Evolutionary conservation across 2,329 filamentous ascomycete species (phyloP), one percentile per base, ranked within the genome.

Genomic region (Trichoderma afroharzianum): DNA sequence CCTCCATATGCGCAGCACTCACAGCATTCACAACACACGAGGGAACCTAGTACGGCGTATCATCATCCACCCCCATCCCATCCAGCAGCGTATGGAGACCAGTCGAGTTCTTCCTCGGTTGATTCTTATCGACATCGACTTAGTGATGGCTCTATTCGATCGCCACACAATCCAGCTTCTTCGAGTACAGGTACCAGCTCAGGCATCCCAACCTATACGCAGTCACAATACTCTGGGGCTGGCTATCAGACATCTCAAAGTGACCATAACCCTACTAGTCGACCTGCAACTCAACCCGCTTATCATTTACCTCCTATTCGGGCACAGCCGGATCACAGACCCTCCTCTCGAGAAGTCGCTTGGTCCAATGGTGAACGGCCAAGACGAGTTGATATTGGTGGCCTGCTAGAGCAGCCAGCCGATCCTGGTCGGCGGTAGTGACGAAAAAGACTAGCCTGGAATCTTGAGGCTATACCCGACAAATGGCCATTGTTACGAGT

Each of bases 351-450:
- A 43, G 71, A 76, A n/a, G 73, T 75, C 24, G 74, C 76, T 30
- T 83, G 82, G 79, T 77, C 78, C 69, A 82, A 85, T 57, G 86
- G 87, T 71, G 87, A 88, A 70, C 84, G 87, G 32, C 80, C 83
- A 21, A 80, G 83, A 47, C 85, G 89, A 18, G 85, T 91, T 63
- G 88, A 89, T 75, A 91, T 91, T 73, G 87, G 85, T 12, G 88
- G 88, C 2, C 83, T 89, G 76, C 88, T 92, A 76, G 89, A 89
- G 74, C 88, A 84, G 79, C 85, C 86, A 28, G 85, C 85, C 75
- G 83, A 74, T 47, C 78, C 74, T 62, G 78, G 74, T 73, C 76
- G 75, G 63, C 57, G 57, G 18, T 69, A 28, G 14, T 18, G 5
- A n/a, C 4, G 7, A 15, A 8, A 26, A 15, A 14, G 4, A 18